Evolutionary conservation across 345 rosid genomes (phyloP).

Genomic region (Lepidium aucheri): DNA sequence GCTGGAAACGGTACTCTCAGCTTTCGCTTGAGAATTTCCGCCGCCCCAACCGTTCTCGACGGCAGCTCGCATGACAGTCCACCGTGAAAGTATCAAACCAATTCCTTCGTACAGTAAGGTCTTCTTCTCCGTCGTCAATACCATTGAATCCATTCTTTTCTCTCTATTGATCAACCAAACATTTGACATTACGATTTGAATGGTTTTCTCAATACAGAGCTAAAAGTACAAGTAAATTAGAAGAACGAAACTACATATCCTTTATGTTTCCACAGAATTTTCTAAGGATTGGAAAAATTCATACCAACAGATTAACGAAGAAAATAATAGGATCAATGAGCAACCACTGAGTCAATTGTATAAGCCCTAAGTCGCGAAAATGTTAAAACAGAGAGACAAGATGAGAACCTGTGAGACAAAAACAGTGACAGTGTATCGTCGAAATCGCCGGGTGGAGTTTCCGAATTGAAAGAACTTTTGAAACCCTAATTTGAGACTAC

Average conservation of each 20-base stretch:
- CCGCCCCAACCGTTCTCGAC: constrained; percentile 93
- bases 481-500: constrained; percentile 1
- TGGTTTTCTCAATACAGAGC: neutral
- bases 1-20: constrained; percentile 42
- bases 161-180: neutral
- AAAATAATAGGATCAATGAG: neutral
- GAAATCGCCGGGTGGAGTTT: constrained; percentile 10
- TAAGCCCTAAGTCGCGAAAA: neutral
- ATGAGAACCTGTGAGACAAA: neutral
- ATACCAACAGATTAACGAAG: neutral
- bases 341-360: neutral
- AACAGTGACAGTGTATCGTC: neutral
- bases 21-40: constrained; percentile 40
- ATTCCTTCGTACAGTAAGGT: constrained; percentile 41
- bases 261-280: too few relatives aligned
- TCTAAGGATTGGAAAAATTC: neutral
- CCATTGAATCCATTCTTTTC: neutral
- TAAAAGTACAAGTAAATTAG: neutral
- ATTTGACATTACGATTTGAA: neutral
- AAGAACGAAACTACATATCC: neutral
- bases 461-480: neutral
- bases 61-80: constrained; percentile 90
- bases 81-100: constrained; percentile 43
- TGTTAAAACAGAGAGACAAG: neutral
- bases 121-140: constrained; percentile 11